These are phyloP conservation scores for Jatropha curcas DNA, from an alignment of 345 rosid species.

Conservation along the genomic window DNA sequence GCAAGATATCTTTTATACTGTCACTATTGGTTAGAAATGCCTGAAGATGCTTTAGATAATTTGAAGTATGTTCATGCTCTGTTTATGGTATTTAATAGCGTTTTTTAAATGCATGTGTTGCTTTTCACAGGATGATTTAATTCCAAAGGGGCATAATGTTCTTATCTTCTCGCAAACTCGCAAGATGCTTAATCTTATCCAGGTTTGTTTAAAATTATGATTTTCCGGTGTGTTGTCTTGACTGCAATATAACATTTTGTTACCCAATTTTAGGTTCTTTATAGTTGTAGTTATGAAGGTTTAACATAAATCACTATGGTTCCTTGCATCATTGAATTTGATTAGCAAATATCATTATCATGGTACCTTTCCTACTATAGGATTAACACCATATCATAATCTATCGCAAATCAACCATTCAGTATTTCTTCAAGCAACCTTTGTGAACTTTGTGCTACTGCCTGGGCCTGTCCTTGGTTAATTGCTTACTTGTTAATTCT, in stretches of 20 bases:
- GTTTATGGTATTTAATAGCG: slow-evolving; percentile 6
- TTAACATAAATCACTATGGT: not conserved
- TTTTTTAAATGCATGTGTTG: slow-evolving; percentile 22
- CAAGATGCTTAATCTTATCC: slow-evolving; percentile 90
- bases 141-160: slow-evolving; percentile 91
- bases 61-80: slow-evolving; percentile 10
- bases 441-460: not conserved
- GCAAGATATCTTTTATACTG: slow-evolving; percentile 87
- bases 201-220: slow-evolving; percentile 55
- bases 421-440: not conserved
- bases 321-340: not conserved
- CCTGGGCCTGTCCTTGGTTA: too few relatives aligned
- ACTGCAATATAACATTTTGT: slow-evolving; percentile 4
- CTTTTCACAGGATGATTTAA: slow-evolving; percentile 57
- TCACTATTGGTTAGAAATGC: slow-evolving; percentile 67
- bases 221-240: not conserved
- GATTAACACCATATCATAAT: not conserved
- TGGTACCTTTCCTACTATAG: not conserved
- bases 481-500: too few relatives aligned
- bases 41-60: not conserved
- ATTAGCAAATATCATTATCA: not conserved
- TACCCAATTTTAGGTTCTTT: slow-evolving; percentile 1
- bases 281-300: not conserved
- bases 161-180: slow-evolving; percentile 97
- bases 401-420: not conserved